A percentile compares a stretch with the other conserved stretches of the same genome.
Conservation (phyloP, 208 protist species). For the Crithidia mellificae region DNA sequence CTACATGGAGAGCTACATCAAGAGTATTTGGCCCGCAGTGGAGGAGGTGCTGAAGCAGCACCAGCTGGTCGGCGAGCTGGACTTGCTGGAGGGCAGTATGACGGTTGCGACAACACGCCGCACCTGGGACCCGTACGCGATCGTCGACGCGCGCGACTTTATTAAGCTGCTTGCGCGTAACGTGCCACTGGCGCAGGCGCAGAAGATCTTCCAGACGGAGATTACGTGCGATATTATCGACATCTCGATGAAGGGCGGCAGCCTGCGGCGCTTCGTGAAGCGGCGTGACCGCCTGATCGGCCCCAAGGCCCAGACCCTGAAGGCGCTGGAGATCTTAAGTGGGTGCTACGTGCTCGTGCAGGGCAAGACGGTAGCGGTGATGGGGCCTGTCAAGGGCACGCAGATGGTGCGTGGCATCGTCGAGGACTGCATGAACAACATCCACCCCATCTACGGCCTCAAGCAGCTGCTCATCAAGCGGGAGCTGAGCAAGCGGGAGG, state of each 20-base stretch:
- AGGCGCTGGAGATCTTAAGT: conserved; percentile 98
- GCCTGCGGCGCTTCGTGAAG: conserved; percentile 98
- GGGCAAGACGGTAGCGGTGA: conserved; percentile 96
- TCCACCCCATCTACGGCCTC: conserved; percentile 99
- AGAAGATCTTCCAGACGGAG: conserved; percentile 97
- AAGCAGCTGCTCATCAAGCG: conserved; percentile 99
- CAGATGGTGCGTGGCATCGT: conserved; percentile 97
- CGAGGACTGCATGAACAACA: conserved; percentile 99
- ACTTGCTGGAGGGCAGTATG: conserved; percentile 97
- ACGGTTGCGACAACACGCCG: conserved; percentile 97
- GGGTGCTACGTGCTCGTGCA: conserved; percentile 99
- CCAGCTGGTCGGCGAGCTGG: conserved; percentile 94
- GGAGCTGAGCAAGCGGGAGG: conserved; percentile 97
- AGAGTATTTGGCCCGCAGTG: conserved; percentile 94
- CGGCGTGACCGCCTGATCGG: conserved; percentile 98
- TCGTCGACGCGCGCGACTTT: conserved; percentile 98
- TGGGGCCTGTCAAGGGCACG: conserved; percentile 96
- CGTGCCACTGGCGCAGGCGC: conserved; percentile 96
- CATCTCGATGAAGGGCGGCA: conserved; percentile 95
- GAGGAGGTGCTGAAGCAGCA: conserved; percentile 92
- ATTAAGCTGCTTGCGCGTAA: conserved; percentile 97
- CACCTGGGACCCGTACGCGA: conserved; percentile 99
- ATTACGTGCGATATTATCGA: conserved; percentile 99
- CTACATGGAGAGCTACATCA: conserved; percentile 98
- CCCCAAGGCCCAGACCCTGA: conserved; percentile 97